Evolutionary conservation across 768 basidiomycete genomes (phyloP), one percentile per base, ranked within the genome.

Genomic region (Cubamyces sp.): DNA sequence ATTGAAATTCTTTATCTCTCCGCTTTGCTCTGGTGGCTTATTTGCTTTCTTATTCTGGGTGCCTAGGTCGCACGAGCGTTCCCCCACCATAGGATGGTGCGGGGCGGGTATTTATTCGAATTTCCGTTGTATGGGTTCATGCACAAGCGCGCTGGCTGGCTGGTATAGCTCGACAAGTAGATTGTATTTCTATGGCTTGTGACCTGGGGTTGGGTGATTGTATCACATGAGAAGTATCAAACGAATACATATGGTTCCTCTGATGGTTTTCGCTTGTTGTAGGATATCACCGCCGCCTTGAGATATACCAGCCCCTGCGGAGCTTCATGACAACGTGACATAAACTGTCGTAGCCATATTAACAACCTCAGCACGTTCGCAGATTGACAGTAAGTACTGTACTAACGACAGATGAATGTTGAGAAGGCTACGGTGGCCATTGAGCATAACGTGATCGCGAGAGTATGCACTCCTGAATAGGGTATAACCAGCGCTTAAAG

Each of bases 131-230:
- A 30, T 30, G 28, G 28, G 28, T 30, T 30, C 28, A 30, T 30
- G 28, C 28, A 8, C 28, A 30, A 3, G 28, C 18, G 15, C 49
- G 49, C 49, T 50, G 49, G 49, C 23, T 19, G n/a, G 50, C 50
- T 39, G 50, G 50, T 40, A 30, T 30, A 30, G 28, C 28, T 30
- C 28, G 34, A 52, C 34, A n/a, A 21, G 18, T 54, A 54, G 52
- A 54, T 39, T 54, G 52, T 54, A 54, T 42, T 39, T 26, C 23
- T 54, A 54, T 42, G 15, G 12, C 42, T 39, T 41, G 41, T 48
- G 12, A 3, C 42, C 25, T 41, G 40, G 34, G 5, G 14, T 39
- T 26, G 5, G 37, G 23, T 54, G 52, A 25, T 42, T 52, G 50
- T 52, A 52, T 52, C 50, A 52, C 37, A 9, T 26, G 8, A 8